Evolutionary conservation across 192 early-diverging fungal species (phyloP), one percentile per base, ranked within the genome.

Genomic region (Coemansia nantahalensis): DNA sequence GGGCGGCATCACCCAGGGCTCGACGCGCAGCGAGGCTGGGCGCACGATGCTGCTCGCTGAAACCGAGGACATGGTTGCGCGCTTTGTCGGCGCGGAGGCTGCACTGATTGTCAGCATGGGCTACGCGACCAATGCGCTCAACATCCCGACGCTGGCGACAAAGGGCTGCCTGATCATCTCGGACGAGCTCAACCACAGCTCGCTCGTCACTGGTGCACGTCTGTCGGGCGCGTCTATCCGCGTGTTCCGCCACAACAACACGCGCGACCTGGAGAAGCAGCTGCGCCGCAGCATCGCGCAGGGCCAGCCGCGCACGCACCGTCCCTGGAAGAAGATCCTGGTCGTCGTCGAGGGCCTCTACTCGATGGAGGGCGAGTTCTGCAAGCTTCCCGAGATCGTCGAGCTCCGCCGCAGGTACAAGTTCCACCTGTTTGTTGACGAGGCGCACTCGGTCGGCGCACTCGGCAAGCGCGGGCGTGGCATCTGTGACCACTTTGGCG

Each of bases 281-380:
- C 80, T 98, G 36, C 84, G 90, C 32, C 84, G 91, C 50, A 83
- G 84, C 53, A 97, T 98, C 54, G 76, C 91, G 34, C 90, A 94
- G 68, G 96, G 96, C 24, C 96, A 98, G 74, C 94, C 94, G 19
- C 83, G 96, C 46, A 98, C 94, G 8, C 94, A 97, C 65, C 85
- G 96, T 22, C 96, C 93, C 12, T 98, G 96, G 96, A 95, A 95
- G 77, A 98, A 98, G 78, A 98, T 98, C 65, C 65, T 98, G 54
- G 82, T 98, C 4, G 83, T 98, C 18, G 92, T 98, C 21, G 94
- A 98, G 59, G 93, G 94, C 31, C 78, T 98, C 22, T 98, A 93
- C 76, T 94, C 91, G 15, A 98, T 98, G 96, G 96, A 98, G 65
- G 96, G 96, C 35, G 86, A 86, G 57, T 89, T 93, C 72, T 85